Evolutionary conservation across 1,284 basidiomycete genomes (phyloP), one percentile per base, ranked within the genome.

Genomic region (Marasmius fiardii): DNA sequence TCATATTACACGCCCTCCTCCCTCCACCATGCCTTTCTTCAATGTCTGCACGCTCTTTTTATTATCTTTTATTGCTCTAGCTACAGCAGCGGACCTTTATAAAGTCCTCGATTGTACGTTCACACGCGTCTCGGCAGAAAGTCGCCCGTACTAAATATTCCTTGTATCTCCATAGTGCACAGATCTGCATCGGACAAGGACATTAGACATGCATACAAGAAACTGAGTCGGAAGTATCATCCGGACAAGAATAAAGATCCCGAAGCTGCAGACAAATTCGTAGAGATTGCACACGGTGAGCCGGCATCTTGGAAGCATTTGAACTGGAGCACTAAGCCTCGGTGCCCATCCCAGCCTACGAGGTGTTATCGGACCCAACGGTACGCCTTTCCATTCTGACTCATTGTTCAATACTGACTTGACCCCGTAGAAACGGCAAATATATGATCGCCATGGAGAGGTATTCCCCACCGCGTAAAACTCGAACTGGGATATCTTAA

Each of bases 171-270:
- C n/a, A 24, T 60, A 94, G 91, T 97, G 48, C 81, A 85, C 63
- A 85, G 76, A 61, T 85, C 86, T 45, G 93, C 93, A 21, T 87
- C 85, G 31, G 92, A 95, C 35, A 83, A 85, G 63, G 93, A 96
- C 62, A 93, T 98, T 68, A 86, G 90, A 71, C 87, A 90, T 63
- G 92, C 93, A 1, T 98, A 97, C 76, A 90, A 95, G 73, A 88
- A 86, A 68, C 76, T 96, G 48, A 95, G 92, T 71, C 89, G 87
- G 65, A 92, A 88, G 72, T 92, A 84, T 61, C 95, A 97, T 68
- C 95, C 95, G 0, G 95, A 98, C 75, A 95, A 95, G 77, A 97
- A 95, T 72, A 89, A 88, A 63, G 90, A 92, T 12, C 80, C 86
- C 58, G 85, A 78, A 12, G 89, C 93, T 21, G 89, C 93, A 68